phyloP scores from a whole-genome alignment of 2,329 filamentous ascomycete species.

The Thielaviopsis populi region DNA sequence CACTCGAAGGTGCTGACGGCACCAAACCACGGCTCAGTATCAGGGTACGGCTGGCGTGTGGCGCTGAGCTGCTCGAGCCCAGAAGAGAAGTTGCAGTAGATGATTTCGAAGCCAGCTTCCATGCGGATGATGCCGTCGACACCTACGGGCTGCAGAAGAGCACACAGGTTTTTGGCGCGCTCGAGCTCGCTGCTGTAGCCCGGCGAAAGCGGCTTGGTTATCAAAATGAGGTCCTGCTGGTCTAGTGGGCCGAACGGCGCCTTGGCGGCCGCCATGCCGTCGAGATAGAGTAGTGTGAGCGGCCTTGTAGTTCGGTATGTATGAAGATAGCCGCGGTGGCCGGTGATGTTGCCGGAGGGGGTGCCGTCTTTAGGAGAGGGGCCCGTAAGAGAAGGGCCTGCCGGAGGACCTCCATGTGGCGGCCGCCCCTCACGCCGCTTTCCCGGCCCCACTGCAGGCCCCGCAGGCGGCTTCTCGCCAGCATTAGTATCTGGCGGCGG shows the following conservation, averaged over 20 bases:
- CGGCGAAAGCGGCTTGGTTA: slow-evolving; percentile 24
- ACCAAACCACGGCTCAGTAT: slow-evolving; percentile 15
- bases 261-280: slow-evolving; percentile 56
- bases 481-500: slow-evolving; percentile 1
- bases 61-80: slow-evolving; percentile 28
- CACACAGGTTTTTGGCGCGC: slow-evolving; percentile 42
- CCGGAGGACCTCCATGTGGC: too few species aligned
- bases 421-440: neutral
- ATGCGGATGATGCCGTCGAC: slow-evolving; percentile 53
- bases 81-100: slow-evolving; percentile 46
- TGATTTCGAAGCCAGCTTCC: slow-evolving; percentile 57
- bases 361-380: slow-evolving; percentile 8
- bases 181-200: slow-evolving; percentile 27
- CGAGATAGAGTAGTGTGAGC: slow-evolving; percentile 50
- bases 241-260: slow-evolving; percentile 51
- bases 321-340: slow-evolving; percentile 45
- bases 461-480: neutral
- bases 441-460: neutral
- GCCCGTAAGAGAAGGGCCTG: neutral
- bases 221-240: slow-evolving; percentile 47
- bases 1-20: slow-evolving; percentile 27
- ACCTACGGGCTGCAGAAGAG: slow-evolving; percentile 36
- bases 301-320: slow-evolving; percentile 45
- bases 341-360: slow-evolving; percentile 15
- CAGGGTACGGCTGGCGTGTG: slow-evolving; percentile 21